A percentile compares a stretch with the other conserved stretches of the same genome.
phyloP scores from a whole-genome alignment of 164 flowering plant species.

The Tinospora cordifolia region DNA sequence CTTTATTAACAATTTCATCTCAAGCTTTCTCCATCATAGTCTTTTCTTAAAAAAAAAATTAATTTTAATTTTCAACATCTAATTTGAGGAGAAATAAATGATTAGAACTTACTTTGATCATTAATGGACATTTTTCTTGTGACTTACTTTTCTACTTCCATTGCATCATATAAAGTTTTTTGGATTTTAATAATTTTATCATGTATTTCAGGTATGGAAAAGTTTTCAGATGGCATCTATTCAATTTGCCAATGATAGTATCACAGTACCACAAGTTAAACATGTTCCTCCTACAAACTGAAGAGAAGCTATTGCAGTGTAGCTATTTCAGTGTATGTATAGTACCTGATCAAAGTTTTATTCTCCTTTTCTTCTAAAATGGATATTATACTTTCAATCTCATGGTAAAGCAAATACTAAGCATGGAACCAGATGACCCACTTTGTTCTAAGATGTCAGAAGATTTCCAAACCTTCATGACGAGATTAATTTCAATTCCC shows the following conservation, averaged over 20 bases:
- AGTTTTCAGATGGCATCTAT: constrained; percentile 66
- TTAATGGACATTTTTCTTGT: no score
- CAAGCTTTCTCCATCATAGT: no score
- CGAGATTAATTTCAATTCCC: constrained; percentile 63
- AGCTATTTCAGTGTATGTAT: constrained; percentile 22
- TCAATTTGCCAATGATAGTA: constrained; percentile 58
- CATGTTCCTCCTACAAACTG: constrained; percentile 66
- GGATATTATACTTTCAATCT: constrained; percentile 55
- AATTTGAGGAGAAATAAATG: no score
- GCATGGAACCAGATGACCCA: constrained; percentile 54
- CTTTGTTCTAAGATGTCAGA: constrained; percentile 37
- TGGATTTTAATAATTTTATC: not conserved
- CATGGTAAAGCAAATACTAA: constrained; percentile 51
- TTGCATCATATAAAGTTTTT: not conserved
- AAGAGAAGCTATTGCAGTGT: constrained; percentile 55
- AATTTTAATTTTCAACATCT: no score
- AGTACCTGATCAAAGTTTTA: not conserved
- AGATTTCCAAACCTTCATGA: constrained; percentile 58
- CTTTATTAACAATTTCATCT: no score
- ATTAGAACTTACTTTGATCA: not conserved
- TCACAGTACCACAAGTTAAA: constrained; percentile 72
- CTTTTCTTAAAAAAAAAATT: no score
- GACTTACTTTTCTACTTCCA: no score
- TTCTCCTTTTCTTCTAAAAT: not conserved
- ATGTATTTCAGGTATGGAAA: constrained; percentile 51